phyloP scores from a whole-genome alignment of 441 rosid species.

The Raphanus hybrid region DNA sequence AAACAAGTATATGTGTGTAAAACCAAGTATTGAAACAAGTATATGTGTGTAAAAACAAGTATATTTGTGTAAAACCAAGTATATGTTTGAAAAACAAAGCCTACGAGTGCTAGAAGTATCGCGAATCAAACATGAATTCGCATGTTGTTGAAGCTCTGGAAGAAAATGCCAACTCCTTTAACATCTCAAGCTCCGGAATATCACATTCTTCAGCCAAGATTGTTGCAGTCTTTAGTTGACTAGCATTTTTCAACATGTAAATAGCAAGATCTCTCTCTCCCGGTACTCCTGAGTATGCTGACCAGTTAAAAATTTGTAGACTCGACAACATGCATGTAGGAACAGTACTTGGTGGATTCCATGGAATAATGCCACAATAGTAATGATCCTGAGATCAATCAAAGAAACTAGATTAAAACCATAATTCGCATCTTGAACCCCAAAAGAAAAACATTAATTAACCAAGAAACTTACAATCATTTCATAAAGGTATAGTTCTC shows the following conservation, averaged over 20 bases:
- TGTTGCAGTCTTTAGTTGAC: constrained; percentile 4
- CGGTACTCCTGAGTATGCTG: constrained; percentile 4
- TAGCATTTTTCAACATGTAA: constrained; percentile 12
- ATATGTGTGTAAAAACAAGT: no score
- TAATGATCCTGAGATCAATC: constrained; percentile 6
- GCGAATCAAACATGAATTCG: not conserved
- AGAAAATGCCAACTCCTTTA: not conserved
- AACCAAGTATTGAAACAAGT: no score
- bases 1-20: no score
- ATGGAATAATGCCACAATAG: not conserved
- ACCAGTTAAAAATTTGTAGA: constrained; percentile 11
- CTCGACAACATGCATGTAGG: constrained; percentile 21
- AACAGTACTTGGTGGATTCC: constrained; percentile 13
- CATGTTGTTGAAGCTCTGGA: constrained; percentile 2
- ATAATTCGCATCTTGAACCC: not conserved
- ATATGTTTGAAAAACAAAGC: no score
- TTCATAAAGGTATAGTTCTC: not conserved
- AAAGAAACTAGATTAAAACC: not conserved
- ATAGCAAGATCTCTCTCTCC: constrained; percentile 20
- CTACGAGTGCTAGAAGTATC: not conserved
- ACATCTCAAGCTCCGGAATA: not conserved
- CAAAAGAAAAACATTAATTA: not conserved
- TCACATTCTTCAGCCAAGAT: not conserved
- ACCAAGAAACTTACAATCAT: constrained; percentile 12
- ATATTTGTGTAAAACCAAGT: no score